A percentile compares a stretch with the other conserved stretches of the same genome.
Conservation (phyloP, 306 rosid species). For the Cucurbita pepo region DNA sequence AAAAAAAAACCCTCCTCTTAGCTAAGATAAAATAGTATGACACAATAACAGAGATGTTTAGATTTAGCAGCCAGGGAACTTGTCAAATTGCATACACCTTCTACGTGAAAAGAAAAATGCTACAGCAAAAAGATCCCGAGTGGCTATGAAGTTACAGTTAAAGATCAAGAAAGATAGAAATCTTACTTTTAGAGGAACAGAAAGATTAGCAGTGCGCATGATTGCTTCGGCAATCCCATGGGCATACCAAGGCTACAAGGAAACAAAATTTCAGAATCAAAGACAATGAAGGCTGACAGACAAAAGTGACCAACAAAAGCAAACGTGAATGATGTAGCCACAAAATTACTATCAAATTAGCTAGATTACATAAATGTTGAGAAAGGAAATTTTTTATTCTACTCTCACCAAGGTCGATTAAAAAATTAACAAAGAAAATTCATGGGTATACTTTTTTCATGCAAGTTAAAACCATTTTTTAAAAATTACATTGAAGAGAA, state of each 20-base stretch:
- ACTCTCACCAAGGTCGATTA: not conserved
- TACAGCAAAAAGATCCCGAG: not conserved
- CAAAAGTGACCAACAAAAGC: not conserved
- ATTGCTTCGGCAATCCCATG: slow-evolving; percentile 96
- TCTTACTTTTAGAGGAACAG: slow-evolving; percentile 87
- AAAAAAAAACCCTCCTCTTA: no score
- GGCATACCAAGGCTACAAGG: slow-evolving; percentile 90
- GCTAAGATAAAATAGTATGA: no score
- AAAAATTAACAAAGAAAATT: not conserved
- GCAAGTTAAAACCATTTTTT: not conserved
- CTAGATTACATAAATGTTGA: not conserved
- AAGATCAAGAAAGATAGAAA: not conserved
- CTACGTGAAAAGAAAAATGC: not conserved
- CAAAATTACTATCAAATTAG: not conserved
- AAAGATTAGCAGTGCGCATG: slow-evolving; percentile 92
- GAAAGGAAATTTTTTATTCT: not conserved
- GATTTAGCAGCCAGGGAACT: not conserved
- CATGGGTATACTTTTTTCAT: not conserved
- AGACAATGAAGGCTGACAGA: not conserved
- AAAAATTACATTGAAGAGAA: not conserved
- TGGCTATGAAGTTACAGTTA: not conserved
- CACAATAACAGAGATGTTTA: not conserved
- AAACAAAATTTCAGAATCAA: slow-evolving; percentile 7
- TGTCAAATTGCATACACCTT: not conserved
- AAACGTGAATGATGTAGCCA: not conserved